Evolutionary conservation across 257 asterid species (phyloP).

Genomic region (Pogostemon cablin): DNA sequence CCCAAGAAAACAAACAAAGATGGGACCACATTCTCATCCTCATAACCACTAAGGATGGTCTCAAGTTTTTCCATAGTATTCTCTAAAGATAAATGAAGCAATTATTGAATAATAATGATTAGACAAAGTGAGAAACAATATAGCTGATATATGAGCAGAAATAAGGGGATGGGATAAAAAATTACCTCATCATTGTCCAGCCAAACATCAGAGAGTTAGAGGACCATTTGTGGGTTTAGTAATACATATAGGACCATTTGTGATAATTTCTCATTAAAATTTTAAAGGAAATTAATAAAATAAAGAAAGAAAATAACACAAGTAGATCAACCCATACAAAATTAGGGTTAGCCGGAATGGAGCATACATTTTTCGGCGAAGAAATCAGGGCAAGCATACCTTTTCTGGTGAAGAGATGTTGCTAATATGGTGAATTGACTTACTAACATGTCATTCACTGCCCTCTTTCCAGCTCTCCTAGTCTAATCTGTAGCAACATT

Average conservation of each 20-base stretch:
- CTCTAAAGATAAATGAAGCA: conserved; percentile 56
- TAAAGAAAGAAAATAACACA: no score
- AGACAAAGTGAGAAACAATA: conserved; percentile 26
- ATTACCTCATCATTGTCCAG: conserved; percentile 80
- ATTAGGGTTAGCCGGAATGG: no score
- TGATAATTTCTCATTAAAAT: no score
- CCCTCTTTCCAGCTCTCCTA: conserved; percentile 77
- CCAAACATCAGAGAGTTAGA: conserved; percentile 79
- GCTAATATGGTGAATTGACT: conserved; percentile 5
- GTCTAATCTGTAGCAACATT: conserved; percentile 64
- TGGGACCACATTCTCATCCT: conserved; percentile 76
- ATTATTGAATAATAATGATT: conserved; percentile 34
- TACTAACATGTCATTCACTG: conserved; percentile 94
- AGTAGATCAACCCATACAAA: no score
- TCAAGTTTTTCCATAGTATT: conserved; percentile 84
- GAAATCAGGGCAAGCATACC: no score
- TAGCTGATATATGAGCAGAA: conserved; percentile 21
- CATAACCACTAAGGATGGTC: conserved; percentile 74
- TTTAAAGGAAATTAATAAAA: no score
- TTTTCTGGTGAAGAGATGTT: no score
- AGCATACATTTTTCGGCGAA: no score
- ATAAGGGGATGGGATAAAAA: conserved; percentile 15
- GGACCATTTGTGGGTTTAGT: no score
- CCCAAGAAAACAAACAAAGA: conserved; percentile 95
- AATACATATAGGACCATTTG: no score